Evolutionary conservation across 495 filamentous ascomycete genomes (phyloP).

Genomic region (Penicillium simplicissimum): DNA sequence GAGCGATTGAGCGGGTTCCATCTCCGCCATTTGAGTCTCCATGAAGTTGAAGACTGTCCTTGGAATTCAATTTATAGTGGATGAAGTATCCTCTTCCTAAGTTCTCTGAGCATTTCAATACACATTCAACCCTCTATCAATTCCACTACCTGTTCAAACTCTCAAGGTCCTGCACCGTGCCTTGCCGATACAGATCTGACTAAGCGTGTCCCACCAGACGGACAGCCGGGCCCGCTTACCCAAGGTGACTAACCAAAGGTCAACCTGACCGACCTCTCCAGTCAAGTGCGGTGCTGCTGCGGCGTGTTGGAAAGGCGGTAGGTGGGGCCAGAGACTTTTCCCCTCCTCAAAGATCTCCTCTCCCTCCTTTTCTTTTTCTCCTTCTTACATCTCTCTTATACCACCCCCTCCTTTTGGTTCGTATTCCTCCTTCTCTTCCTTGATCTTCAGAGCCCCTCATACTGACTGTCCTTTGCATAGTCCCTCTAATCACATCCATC

Average conservation of each 20-base stretch:
- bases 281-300: neutral
- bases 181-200: neutral
- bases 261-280: neutral
- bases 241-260: neutral
- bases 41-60: neutral
- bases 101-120: neutral
- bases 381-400: conserved; percentile 10
- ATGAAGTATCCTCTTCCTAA: neutral
- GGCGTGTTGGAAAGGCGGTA: conserved; percentile 2
- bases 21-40: neutral
- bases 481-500: conserved; percentile 13
- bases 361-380: conserved; percentile 23
- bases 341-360: conserved; percentile 23
- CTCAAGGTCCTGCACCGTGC: neutral
- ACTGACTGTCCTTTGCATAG: conserved; percentile 16
- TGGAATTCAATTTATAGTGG: neutral
- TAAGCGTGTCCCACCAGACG: neutral
- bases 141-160: neutral
- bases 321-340: conserved; percentile 25
- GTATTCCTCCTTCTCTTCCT: conserved; percentile 1
- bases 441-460: neutral
- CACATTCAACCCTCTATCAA: neutral
- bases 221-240: neutral
- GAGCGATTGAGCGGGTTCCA: neutral
- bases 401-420: conserved; percentile 10